Base-by-base conservation (phyloP, 2,329 filamentous ascomycete genomes). In the Trichoderma simmonsii region DNA sequence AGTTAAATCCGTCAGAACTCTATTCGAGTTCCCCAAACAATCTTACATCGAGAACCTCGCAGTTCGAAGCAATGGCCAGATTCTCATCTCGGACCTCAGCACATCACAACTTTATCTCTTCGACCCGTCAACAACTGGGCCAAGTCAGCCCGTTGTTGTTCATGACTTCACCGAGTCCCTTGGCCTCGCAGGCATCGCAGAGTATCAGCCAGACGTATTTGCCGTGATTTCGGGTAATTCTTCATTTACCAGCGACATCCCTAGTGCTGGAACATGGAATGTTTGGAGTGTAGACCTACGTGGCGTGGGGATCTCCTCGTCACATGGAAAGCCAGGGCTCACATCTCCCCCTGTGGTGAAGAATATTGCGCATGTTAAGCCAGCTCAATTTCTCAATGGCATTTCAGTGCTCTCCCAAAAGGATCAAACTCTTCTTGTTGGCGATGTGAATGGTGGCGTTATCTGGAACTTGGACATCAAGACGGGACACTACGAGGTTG, bases 111-210 rank as follows among this genome's bases (percentile, higher is more conserved):
- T 83, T 3, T 78, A 77, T 72, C 75, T 80, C 32, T 73, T 84
- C 43, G 74, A 82, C 65, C 81, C 81, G 2, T 72, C 56, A 56
- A 14, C 18, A 5, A 11, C 67, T 63, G 14, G 68, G 28, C 21
- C 36, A n/a, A 73, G 74, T 11, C 64, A 73, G 14, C 74, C 77
- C 18, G 73, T 77, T 15, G 73, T 80, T 14, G 69, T 80, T 9
- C 76, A 81, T 63, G 73, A 75, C 9, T 80, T 82, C 69, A 75
- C 75, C 5, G 68, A 71, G 11, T 70, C 73, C 6, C 65, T 70
- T 7, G 77, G 77, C 18, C 66, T 82, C 12, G 73, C 80, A 3
- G 81, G 81, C 1, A 82, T 84, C n/a, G 78, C 80, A 6, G 80
- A 83, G 73, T 72, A 79, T 3, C 57, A 73, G 7, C 70, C 74